Evolutionary conservation across 495 filamentous ascomycete species (phyloP).

Genomic region (Stereocaulon alpinum): DNA sequence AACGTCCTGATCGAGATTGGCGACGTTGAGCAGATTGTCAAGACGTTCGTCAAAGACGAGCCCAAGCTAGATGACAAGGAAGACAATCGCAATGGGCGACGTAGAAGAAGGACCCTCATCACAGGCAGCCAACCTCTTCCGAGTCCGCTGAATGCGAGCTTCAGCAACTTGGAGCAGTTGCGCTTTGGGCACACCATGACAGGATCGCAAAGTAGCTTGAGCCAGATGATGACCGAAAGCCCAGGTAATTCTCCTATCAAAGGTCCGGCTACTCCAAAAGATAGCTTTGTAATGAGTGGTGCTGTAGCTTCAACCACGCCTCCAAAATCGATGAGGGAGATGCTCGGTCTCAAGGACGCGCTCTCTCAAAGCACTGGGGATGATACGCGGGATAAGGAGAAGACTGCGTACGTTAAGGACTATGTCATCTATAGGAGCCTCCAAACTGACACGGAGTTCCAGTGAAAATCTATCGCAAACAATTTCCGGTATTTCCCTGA

Average conservation of each 20-base stretch:
- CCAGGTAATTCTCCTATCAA: conserved; percentile 43
- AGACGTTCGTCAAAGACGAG: conserved; percentile 86
- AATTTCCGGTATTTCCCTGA: conserved; percentile 88
- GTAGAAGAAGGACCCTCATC: conserved; percentile 85
- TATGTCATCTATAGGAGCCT: conserved; percentile 7
- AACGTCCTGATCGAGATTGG: conserved; percentile 99
- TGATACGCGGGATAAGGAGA: conserved; percentile 76
- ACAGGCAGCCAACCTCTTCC: conserved; percentile 95
- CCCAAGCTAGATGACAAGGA: conserved; percentile 49
- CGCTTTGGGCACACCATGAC: conserved; percentile 55
- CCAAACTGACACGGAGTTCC: conserved; percentile 1
- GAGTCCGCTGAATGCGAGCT: conserved; percentile 86
- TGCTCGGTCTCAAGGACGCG: conserved; percentile 47
- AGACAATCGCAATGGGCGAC: conserved; percentile 86
- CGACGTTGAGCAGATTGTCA: conserved; percentile 93
- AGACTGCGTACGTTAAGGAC: conserved; percentile 66
- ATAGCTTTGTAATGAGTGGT: conserved; percentile 38
- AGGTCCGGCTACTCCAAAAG: conserved; percentile 21
- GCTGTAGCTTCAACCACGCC: conserved; percentile 29
- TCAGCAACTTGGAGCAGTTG: conserved; percentile 61
- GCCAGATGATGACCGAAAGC: conserved; percentile 66
- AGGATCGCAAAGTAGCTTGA: conserved; percentile 71
- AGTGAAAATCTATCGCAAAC: conserved; percentile 87
- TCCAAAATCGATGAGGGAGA: conserved; percentile 48
- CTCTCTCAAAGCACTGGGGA: conserved; percentile 40